A percentile compares a stretch with the other conserved stretches of the same genome.
Conservation (phyloP, 164 flowering plant species). For the Liriodendron chinense region DNA sequence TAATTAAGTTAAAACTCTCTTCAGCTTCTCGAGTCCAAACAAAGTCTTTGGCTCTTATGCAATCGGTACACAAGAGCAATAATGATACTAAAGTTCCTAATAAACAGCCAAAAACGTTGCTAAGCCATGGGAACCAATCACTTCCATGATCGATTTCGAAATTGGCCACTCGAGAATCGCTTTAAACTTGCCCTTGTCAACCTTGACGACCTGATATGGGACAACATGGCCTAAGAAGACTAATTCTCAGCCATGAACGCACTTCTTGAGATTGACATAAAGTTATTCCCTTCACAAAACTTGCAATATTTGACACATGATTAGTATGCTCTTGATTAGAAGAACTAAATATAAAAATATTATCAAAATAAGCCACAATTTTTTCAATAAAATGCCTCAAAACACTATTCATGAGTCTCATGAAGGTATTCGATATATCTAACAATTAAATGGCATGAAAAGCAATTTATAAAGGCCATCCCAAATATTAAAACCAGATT, state of each 20-base stretch:
- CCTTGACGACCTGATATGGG: not conserved
- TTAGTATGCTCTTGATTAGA: not conserved
- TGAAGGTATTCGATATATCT: not conserved
- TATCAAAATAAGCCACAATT: slow-evolving; percentile 3
- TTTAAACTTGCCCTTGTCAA: not conserved
- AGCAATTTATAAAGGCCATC: slow-evolving; percentile 8
- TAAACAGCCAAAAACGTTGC: not conserved
- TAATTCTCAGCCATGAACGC: not conserved
- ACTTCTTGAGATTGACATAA: slow-evolving; percentile 1
- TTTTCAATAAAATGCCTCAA: not conserved
- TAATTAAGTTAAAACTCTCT: not conserved
- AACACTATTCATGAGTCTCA: too few relatives aligned
- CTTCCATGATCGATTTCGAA: not conserved
- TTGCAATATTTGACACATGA: not conserved
- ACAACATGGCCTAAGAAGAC: not conserved
- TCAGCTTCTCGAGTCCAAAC: not conserved
- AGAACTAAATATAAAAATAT: slow-evolving; percentile 1
- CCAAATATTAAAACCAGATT: slow-evolving; percentile 4
- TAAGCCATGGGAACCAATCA: slow-evolving; percentile 1
- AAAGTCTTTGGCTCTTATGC: not conserved
- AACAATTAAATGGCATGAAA: slow-evolving; percentile 7
- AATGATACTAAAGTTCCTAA: not conserved
- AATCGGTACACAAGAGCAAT: not conserved
- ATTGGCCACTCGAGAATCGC: not conserved
- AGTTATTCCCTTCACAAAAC: not conserved